A percentile compares a stretch with the other conserved stretches of the same genome.
phyloP scores from a whole-genome alignment of 2,329 filamentous ascomycete species.

The Ophioceras dolichostomum region DNA sequence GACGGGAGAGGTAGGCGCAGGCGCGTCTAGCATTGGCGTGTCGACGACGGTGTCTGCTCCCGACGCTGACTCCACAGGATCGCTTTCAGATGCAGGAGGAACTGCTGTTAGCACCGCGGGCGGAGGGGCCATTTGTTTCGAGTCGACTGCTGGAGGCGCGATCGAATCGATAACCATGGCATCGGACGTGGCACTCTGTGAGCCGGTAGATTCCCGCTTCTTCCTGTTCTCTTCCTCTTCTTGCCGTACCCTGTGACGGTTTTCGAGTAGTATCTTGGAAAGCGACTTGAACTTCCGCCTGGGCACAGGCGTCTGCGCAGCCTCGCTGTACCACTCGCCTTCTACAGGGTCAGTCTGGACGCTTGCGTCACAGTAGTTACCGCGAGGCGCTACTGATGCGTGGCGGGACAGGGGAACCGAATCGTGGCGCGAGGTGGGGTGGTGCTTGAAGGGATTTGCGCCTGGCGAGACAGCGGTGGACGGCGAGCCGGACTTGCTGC shows the following conservation, averaged over 20 bases:
- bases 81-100: constrained; percentile 18
- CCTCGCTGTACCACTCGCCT: constrained; percentile 38
- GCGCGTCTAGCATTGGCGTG: constrained; percentile 11
- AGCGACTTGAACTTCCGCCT: constrained; percentile 39
- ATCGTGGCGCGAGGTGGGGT: constrained; percentile 16
- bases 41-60: constrained; percentile 8
- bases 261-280: constrained; percentile 38
- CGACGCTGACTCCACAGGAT: constrained; percentile 5
- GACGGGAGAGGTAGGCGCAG: neutral
- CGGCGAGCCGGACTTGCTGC: constrained; percentile 42
- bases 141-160: no score
- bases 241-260: constrained; percentile 27
- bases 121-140: no score
- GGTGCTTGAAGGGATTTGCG: constrained; percentile 14
- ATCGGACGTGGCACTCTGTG: constrained; percentile 17
- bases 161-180: constrained; percentile 27
- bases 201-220: constrained; percentile 13
- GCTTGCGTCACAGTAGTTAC: constrained; percentile 35
- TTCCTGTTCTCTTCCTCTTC: constrained; percentile 25
- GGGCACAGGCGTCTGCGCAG: constrained; percentile 19
- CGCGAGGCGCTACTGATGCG: constrained; percentile 23
- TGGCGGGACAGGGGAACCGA: constrained; percentile 20
- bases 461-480: constrained; percentile 26
- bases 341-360: constrained; percentile 44
- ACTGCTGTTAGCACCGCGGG: no score